Conservation (phyloP, 2,329 filamentous ascomycete genomes). For the Sclerotinia glacialis region DNA sequence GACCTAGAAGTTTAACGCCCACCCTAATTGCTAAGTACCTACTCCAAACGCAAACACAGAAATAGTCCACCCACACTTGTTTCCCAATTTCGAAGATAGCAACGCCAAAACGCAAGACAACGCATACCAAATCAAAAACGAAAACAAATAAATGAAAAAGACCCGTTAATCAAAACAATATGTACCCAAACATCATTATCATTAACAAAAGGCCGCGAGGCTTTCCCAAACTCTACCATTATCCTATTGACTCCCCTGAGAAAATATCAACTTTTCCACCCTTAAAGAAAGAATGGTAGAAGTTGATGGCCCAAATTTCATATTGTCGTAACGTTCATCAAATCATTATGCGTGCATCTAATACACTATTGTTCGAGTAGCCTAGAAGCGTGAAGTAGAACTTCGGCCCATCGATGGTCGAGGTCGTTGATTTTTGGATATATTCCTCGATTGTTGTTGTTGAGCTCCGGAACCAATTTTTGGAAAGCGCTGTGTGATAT, state of each 20-base stretch:
- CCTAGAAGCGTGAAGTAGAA: conserved; percentile 39
- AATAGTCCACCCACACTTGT: conserved; percentile 1
- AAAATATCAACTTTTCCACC: conserved; percentile 9
- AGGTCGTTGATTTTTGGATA: conserved; percentile 29
- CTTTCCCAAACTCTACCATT: conserved; percentile 11
- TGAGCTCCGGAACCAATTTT: conserved; percentile 62
- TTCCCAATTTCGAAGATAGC: conserved; percentile 3
- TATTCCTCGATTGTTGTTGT: conserved; percentile 28
- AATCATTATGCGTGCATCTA: conserved; percentile 21
- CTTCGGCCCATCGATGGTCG: conserved; percentile 36
- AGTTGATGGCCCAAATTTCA: conserved; percentile 21
- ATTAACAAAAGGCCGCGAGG: conserved; percentile 20
- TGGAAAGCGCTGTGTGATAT: conserved; percentile 73
- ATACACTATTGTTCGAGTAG: conserved; percentile 23
- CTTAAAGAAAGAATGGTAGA: conserved; percentile 15
- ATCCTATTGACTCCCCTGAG: conserved; percentile 6
- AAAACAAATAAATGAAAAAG: neutral
- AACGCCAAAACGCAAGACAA: conserved; percentile 16
- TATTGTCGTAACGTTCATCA: conserved; percentile 30
- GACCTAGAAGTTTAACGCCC: neutral
- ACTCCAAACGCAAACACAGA: conserved; percentile 20
- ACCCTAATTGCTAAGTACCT: neutral
- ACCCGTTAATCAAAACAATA: conserved; percentile 14
- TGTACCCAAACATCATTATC: conserved; percentile 22
- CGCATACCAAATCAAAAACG: conserved; percentile 4